Evolutionary conservation across 2,329 filamentous ascomycete species (phyloP).

Genomic region (Gnomoniopsis smithogilvyi): DNA sequence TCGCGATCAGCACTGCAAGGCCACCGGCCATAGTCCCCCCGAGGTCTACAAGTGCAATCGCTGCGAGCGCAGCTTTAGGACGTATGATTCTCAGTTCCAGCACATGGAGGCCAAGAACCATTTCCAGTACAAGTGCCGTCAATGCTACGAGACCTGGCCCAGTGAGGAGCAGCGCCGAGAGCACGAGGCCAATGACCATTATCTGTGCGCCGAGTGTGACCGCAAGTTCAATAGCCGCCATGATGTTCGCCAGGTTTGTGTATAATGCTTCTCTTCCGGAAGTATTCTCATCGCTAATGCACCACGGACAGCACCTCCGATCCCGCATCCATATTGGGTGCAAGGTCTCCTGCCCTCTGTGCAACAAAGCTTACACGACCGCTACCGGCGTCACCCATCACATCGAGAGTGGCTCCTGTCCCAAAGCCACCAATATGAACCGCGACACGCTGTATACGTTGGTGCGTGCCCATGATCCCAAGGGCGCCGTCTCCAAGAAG

Average conservation of each 20-base stretch:
- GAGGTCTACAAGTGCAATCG: conserved; percentile 1
- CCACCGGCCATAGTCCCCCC: conserved; percentile 1
- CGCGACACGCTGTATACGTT: conserved; percentile 44
- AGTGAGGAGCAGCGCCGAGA: background rate
- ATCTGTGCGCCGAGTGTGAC: conserved; percentile 13
- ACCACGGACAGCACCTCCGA: conserved; percentile 46
- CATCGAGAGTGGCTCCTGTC: conserved; percentile 53
- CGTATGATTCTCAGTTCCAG: background rate
- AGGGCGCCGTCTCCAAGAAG: conserved; percentile 48
- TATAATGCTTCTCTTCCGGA: background rate
- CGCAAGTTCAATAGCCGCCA: conserved; percentile 9
- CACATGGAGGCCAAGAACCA: conserved; percentile 9
- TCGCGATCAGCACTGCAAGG: conserved; percentile 2
- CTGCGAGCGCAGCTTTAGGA: background rate
- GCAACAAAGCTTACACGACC: conserved; percentile 39
- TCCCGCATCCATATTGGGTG: conserved; percentile 46
- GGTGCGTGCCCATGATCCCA: conserved; percentile 43
- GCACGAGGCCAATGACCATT: conserved; percentile 10
- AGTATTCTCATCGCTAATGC: background rate
- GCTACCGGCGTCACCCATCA: conserved; percentile 55
- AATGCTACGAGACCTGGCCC: conserved; percentile 6
- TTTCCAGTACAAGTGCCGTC: conserved; percentile 4
- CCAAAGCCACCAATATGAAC: conserved; percentile 39
- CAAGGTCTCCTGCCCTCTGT: conserved; percentile 53
- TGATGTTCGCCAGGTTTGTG: conserved; percentile 30